phyloP scores from a whole-genome alignment of 73 alveolate genomes.

The Paramecium caudatum region DNA sequence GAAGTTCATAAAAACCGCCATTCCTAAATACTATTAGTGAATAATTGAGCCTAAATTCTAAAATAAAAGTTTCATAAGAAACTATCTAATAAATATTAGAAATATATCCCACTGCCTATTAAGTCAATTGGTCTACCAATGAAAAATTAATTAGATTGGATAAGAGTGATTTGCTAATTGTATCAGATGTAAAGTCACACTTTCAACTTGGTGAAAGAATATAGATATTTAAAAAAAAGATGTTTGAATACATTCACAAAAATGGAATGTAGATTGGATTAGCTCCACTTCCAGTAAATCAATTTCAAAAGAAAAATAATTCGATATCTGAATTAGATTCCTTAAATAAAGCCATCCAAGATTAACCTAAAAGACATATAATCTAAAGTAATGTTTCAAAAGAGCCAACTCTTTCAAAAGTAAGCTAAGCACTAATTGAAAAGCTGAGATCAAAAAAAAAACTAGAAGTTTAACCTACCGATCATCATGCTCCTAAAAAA shows the following conservation, averaged over 20 bases:
- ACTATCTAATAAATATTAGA: neutral
- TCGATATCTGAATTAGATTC: neutral
- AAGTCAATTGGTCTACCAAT: slow-evolving; percentile 25
- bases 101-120: slow-evolving; percentile 45
- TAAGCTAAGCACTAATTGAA: slow-evolving; percentile 29
- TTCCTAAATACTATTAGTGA: neutral
- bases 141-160: slow-evolving; percentile 35
- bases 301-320: neutral
- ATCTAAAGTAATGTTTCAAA: neutral
- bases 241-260: slow-evolving; percentile 12
- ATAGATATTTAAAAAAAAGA: neutral
- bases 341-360: neutral
- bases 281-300: neutral
- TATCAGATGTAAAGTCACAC: neutral
- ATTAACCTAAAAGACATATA: neutral
- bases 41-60: neutral
- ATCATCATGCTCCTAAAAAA: neutral
- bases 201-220: neutral
- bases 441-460: slow-evolving; percentile 27
- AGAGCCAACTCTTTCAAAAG: slow-evolving; percentile 30
- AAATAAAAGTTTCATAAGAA: neutral
- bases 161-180: neutral
- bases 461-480: neutral
- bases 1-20: slow-evolving; percentile 28
- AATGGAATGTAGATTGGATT: slow-evolving; percentile 34